Conservation (phyloP, 164 flowering plant species). For the Dillenia turbinata region DNA sequence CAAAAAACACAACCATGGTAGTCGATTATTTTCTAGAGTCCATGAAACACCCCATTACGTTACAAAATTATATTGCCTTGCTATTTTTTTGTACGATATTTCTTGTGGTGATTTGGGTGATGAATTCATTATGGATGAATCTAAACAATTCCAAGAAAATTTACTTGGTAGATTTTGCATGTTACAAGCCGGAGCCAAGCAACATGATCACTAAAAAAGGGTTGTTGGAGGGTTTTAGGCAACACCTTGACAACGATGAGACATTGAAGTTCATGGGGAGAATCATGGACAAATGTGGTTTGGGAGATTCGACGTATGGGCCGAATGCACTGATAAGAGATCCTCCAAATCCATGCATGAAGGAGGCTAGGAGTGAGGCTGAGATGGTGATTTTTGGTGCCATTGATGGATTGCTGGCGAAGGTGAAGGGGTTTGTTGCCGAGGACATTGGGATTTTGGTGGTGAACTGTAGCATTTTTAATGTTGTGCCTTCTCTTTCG, state of each 20-base stretch:
- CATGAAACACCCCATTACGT: too few relatives aligned
- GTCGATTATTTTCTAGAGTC: too few relatives aligned
- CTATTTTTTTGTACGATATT: too few relatives aligned
- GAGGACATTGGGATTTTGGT: constrained; percentile 33
- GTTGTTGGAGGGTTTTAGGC: constrained; percentile 5
- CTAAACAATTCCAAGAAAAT: background rate
- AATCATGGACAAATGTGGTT: constrained; percentile 21
- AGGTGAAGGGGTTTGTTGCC: constrained; percentile 15
- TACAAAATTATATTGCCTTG: too few relatives aligned
- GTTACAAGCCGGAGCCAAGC: constrained; percentile 21
- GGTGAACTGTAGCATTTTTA: constrained; percentile 33
- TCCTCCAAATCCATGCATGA: constrained; percentile 20
- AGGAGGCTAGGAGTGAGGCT: constrained; percentile 25
- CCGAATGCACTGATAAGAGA: constrained; percentile 17
- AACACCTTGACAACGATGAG: background rate
- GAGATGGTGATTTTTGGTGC: constrained; percentile 35
- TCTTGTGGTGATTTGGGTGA: too few relatives aligned
- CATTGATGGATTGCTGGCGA: constrained; percentile 27
- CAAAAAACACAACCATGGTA: too few relatives aligned
- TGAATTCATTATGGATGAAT: too few relatives aligned
- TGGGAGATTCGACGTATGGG: constrained; percentile 26
- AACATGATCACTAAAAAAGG: constrained; percentile 2
- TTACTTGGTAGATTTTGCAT: constrained; percentile 25
- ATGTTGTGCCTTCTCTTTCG: constrained; percentile 27
- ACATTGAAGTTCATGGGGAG: constrained; percentile 17